Evolutionary conservation across 257 asterid genomes (phyloP).

Genomic region (Rubia yunnanensis): DNA sequence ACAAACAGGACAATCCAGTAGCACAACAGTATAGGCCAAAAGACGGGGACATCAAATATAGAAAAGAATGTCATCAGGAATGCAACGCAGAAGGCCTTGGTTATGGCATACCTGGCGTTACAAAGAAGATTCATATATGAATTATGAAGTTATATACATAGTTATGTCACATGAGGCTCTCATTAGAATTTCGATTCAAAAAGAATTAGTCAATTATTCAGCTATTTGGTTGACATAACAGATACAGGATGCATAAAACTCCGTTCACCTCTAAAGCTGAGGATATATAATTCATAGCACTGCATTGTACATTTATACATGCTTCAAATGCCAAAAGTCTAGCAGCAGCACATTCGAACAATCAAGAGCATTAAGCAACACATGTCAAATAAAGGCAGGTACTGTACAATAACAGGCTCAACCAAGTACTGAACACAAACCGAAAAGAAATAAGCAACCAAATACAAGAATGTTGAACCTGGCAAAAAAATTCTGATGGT

Average conservation of each 20-base stretch:
- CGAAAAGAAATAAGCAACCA: neutral
- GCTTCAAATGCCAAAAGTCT: neutral
- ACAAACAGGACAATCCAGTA: constrained; percentile 83
- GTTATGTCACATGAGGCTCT: neutral
- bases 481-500: neutral
- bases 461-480: too few relatives aligned
- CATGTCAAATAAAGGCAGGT: neutral
- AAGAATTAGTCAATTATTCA: neutral
- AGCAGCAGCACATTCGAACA: neutral
- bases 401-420: neutral
- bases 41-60: constrained; percentile 82
- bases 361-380: neutral
- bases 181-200: neutral
- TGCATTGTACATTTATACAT: neutral
- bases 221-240: neutral
- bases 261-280: neutral
- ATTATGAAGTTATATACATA: neutral
- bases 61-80: constrained; percentile 82
- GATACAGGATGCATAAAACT: neutral
- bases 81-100: constrained; percentile 78
- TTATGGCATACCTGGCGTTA: constrained; percentile 75
- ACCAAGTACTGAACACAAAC: neutral
- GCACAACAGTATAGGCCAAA: constrained; percentile 82
- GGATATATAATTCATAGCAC: neutral
- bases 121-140: constrained; percentile 2